Evolutionary conservation across 148 eudicot species (phyloP), one percentile per base, ranked within the genome.

Genomic region (Heliamphora exappendiculata): DNA sequence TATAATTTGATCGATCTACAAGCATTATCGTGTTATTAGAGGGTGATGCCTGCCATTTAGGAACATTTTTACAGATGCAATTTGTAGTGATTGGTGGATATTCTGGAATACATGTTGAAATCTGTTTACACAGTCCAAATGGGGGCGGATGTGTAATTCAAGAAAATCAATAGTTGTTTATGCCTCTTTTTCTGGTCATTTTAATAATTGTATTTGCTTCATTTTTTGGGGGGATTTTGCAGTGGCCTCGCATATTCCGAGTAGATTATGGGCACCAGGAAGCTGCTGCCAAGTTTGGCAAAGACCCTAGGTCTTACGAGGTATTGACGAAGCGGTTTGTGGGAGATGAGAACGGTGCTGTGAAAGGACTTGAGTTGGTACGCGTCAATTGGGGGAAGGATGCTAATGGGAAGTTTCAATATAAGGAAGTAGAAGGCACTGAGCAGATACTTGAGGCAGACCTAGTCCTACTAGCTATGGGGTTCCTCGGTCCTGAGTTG

Each of bases 161-260:
- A 31, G 6, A 28, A 45, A 54, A 9, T 14, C 7, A 53, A 50
- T 33, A 22, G 51, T 1, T 22, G 42, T 17, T 12, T 3, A 24
- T 59, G 17, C 54, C 31, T n/a, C 36, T 8, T 36, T 34, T 55
- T 37, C 33, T 26, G 16, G 39, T 73, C 50, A 29, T 5, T 22
- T 59, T 34, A 14, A 44, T 45, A 11, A 60, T 65, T 58, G n/a
- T 74, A 36, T 49, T 50, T 45, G 7, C 29, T 62, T 2, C 0
- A 28, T 51, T 42, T 26, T 39, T 49, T 74, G 50, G 22, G 33
- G 19, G 24, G 50, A n/a, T n/a, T 78, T 73, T 82, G 81, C 87
- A 95, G 99, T 95, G 99, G 99, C 99, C 99, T 58, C 97, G 97
- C 47, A 22, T 95, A 59, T 95, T 95, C 94, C 92, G 99, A 26